Evolutionary conservation across 129 eudicot genomes (phyloP), one percentile per base, ranked within the genome.

Genomic region (Lactuca saligna): DNA sequence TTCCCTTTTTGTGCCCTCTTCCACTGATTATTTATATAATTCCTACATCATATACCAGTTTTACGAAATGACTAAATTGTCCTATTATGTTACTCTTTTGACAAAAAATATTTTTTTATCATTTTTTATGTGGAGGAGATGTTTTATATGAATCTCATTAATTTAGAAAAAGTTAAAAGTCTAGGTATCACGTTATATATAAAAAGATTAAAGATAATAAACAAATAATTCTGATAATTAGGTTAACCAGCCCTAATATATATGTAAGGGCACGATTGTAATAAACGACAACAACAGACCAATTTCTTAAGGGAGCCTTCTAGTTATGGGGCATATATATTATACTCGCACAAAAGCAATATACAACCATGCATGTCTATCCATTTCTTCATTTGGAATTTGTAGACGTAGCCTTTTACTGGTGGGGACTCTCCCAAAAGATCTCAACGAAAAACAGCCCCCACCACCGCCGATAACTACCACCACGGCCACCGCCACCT

Each of bases 331-430:
- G 46, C 44, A 73, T 64, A 15, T 72, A 41, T 63, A 39, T 29
- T 62, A 37, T 29, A 53, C 39, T 37, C 54, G 37, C 31, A 65
- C 54, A 59, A 63, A 3, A 20, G 17, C 73, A 66, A 48, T 57
- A 66, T 14, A 50, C 74, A 59, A 59, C 69, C 64, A 57, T 78
- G 73, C 62, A 66, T 66, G 51, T 50, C 60, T 70, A 70, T 73
- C 84, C 84, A 74, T 17, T 55, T 58, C 11, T 65, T 63, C 50
- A 25, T 10, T 8, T 58, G 54, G 20, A 78, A 61, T 37, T 17
- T 63, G 13, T 70, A 55, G 29, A 20, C 67, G 56, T 55, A 17
- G 39, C 41, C 59, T 39, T 79, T 63, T 63, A 80, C 77, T 71
- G 85, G 87, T 49, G 44, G 37, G 39, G 46, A 54, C n/a, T 68